These are phyloP conservation scores for Epicoccum nigrum DNA, from an alignment of 2,329 filamentous ascomycete species.

Conservation along the genomic window DNA sequence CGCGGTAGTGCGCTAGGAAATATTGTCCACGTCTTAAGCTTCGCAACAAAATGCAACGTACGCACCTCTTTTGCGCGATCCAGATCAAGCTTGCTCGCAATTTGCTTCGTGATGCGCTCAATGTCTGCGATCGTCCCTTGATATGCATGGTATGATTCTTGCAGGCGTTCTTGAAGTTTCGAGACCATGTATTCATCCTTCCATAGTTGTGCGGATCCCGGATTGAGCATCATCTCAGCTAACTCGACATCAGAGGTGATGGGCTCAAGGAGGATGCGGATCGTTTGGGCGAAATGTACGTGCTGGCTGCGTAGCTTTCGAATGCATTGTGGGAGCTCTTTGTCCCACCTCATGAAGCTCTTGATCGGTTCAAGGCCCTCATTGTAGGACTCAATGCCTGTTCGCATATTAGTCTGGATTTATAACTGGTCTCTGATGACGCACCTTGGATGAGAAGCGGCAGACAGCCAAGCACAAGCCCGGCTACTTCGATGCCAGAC, in stretches of 20 bases:
- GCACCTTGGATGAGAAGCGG: slow-evolving; percentile 47
- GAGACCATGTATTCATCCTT: slow-evolving; percentile 36
- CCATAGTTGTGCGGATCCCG: slow-evolving; percentile 39
- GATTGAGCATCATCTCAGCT: slow-evolving; percentile 43
- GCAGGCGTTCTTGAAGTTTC: slow-evolving; percentile 41
- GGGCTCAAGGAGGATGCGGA: slow-evolving; percentile 44
- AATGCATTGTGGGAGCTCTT: slow-evolving; percentile 43
- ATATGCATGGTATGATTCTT: slow-evolving; percentile 45
- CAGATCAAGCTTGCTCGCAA: slow-evolving; percentile 46
- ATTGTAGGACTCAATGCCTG: slow-evolving; percentile 46
- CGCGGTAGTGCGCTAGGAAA: background rate
- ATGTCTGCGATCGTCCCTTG: slow-evolving; percentile 45
- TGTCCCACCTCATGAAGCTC: slow-evolving; percentile 44
- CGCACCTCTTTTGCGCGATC: slow-evolving; percentile 43
- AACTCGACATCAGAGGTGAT: slow-evolving; percentile 46
- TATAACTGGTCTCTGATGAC: background rate
- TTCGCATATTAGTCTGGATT: background rate
- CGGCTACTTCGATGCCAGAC: slow-evolving; percentile 43
- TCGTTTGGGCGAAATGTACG: slow-evolving; percentile 46
- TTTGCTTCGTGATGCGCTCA: slow-evolving; percentile 43
- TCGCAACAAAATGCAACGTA: background rate
- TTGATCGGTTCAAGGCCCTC: slow-evolving; percentile 50
- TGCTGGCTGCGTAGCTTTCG: slow-evolving; percentile 47
- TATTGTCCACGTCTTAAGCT: background rate
- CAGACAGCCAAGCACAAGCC: slow-evolving; percentile 46